Evolutionary conservation across 2,329 filamentous ascomycete genomes (phyloP), one percentile per base, ranked within the genome.

Genomic region (Colletotrichum sp.): DNA sequence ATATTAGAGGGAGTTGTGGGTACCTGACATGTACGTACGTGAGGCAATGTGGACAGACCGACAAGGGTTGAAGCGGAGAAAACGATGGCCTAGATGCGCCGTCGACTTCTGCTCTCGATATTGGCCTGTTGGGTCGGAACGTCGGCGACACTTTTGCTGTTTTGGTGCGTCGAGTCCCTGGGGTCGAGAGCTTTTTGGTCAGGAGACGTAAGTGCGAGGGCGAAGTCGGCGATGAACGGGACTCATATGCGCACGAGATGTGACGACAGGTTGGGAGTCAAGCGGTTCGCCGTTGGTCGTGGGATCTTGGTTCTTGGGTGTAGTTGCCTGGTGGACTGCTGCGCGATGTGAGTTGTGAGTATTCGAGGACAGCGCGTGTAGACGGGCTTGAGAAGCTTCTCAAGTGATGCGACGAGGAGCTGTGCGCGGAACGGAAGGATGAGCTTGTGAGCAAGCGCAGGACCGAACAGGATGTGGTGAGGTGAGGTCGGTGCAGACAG

Each of bases 1-100:
- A 75, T 76, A 75, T 76, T 76, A 71, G 71, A 76, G 66, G 75
- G 62, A 63, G 62, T 26, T 28, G 75, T 76, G 75, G 75, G 72
- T 71, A 75, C 75, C 65, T 71, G 66, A 32, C 67, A 71, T 67
- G 63, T 66, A 75, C 39, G 48, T 64, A 52, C 74, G 74, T 60
- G 74, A 74, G 55, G 70, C 59, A 75, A 59, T 34, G 74, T 68
- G 74, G 64, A 72, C 71, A 69, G 59, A 48, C 59, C 44, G 70
- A 74, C 71, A 59, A 74, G 74, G 71, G 44, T 74, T 52, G 39
- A 52, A 48, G 74, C 59, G 71, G 74, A 76, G 65, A 48, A 68
- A 39, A 48, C 44, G 44, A 65, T 76, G 59, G 74, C 64, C 70
- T 74, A 68, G 70, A 69, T 76, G 70, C 70, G 44, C 65, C 48